phyloP scores from a whole-genome alignment of 768 basidiomycete genomes.

The Sporobolomyces pararoseus region DNA sequence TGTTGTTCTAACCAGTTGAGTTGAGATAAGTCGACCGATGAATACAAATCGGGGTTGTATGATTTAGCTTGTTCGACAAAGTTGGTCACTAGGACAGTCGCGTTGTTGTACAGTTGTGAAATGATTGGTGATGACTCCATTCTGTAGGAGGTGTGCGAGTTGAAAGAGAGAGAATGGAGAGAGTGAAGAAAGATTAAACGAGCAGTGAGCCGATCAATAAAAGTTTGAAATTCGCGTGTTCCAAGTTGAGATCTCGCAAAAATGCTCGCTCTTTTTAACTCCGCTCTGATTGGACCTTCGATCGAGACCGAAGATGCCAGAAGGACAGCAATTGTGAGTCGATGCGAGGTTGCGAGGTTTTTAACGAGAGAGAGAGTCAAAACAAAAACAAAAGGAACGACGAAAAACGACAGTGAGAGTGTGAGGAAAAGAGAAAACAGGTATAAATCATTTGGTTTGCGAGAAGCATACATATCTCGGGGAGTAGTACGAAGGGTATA shows the following conservation, averaged over 20 bases:
- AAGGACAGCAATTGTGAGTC: too few species aligned
- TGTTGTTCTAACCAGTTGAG: constrained; percentile 45
- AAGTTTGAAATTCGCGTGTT: too few species aligned
- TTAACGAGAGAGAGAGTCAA: too few species aligned
- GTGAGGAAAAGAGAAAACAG: too few species aligned
- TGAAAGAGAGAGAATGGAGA: neutral
- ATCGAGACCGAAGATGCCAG: too few species aligned
- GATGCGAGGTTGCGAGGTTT: too few species aligned
- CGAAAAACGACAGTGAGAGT: too few species aligned
- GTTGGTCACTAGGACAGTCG: constrained; percentile 22
- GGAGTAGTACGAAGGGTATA: too few species aligned
- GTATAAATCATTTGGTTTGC: too few species aligned
- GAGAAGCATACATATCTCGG: too few species aligned
- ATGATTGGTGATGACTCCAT: constrained; percentile 34
- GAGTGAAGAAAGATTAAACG: neutral
- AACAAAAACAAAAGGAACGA: too few species aligned
- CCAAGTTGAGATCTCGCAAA: neutral
- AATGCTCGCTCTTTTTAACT: neutral
- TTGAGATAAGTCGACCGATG: constrained; percentile 45
- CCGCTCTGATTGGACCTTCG: neutral
- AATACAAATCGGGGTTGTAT: constrained; percentile 44
- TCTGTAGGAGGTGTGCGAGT: neutral
- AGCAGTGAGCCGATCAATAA: neutral
- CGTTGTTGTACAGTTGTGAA: constrained; percentile 26
- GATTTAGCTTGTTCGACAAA: constrained; percentile 29